Conservation (phyloP, 192 early-diverging fungal genomes). For the Backusella australiensis region DNA sequence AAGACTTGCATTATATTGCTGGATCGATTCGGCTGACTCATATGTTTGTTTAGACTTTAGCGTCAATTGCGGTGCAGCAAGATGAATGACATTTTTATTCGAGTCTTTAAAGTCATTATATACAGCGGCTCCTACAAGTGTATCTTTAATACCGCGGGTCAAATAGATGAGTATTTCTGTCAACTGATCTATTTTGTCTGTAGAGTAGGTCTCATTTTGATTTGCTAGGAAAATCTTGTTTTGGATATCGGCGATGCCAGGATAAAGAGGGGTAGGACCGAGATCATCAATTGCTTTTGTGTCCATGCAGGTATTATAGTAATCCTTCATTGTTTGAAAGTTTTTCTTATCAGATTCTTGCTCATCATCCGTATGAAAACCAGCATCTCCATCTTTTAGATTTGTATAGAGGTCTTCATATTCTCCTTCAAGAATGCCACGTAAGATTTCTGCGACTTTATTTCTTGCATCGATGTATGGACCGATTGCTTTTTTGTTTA, state of each 20-base stretch:
- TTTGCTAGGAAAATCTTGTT: constrained; percentile 13
- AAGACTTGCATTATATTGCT: constrained; percentile 42
- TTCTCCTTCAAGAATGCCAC: constrained; percentile 47
- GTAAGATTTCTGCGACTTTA: constrained; percentile 38
- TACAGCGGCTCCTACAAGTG: constrained; percentile 51
- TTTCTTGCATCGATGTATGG: constrained; percentile 16
- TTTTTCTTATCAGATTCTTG: constrained; percentile 48
- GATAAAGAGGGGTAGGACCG: constrained; percentile 37
- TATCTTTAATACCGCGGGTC: not conserved
- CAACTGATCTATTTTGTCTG: not conserved
- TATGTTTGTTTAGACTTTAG: constrained; percentile 67
- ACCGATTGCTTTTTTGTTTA: constrained; percentile 10
- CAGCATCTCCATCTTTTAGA: constrained; percentile 6
- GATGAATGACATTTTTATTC: constrained; percentile 41
- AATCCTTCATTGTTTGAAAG: constrained; percentile 49
- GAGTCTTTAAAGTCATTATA: constrained; percentile 59
- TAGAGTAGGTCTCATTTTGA: not conserved
- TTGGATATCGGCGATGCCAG: constrained; percentile 35
- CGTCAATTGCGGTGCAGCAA: constrained; percentile 50
- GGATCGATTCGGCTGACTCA: constrained; percentile 41
- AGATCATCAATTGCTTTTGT: constrained; percentile 36
- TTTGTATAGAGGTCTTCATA: constrained; percentile 25
- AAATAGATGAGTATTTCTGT: not conserved
- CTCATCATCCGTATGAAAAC: constrained; percentile 22
- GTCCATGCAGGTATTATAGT: constrained; percentile 57